Percentiles rank a stretch among this genome's conserved stretches.
phyloP scores from a whole-genome alignment of 306 rosid species.

The Oxytropis ochrocephala region DNA sequence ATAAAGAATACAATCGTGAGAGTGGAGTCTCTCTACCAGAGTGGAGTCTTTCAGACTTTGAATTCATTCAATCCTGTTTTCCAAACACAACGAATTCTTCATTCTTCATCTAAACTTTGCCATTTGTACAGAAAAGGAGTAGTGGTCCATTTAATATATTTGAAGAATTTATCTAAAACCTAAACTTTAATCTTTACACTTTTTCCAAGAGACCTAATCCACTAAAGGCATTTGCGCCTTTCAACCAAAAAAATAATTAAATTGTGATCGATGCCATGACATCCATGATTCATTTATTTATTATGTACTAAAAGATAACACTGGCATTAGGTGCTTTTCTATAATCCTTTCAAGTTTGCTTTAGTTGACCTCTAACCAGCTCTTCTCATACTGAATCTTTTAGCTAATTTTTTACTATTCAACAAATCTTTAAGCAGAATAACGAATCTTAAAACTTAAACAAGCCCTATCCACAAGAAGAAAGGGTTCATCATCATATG shows the following conservation, averaged over 20 bases:
- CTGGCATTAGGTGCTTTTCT: conserved; percentile 22
- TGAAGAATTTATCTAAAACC: background rate
- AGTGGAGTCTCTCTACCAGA: too few species aligned
- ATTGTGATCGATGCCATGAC: background rate
- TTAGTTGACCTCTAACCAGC: conserved; percentile 23
- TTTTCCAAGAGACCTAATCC: conserved; percentile 24
- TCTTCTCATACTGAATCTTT: conserved; percentile 8
- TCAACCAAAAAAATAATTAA: too few species aligned
- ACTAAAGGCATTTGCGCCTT: conserved; percentile 16
- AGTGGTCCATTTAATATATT: background rate
- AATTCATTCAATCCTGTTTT: background rate
- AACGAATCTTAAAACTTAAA: background rate
- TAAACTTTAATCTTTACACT: conserved; percentile 4
- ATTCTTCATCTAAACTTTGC: background rate
- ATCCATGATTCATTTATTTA: conserved; percentile 1
- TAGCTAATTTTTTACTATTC: background rate
- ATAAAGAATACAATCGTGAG: background rate
- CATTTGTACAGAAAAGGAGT: conserved; percentile 3
- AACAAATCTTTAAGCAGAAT: background rate
- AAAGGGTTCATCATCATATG: background rate
- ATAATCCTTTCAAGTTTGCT: conserved; percentile 15
- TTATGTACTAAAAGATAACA: background rate
- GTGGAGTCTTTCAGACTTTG: background rate
- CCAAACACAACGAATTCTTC: background rate
- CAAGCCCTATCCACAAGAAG: conserved; percentile 9